These are phyloP conservation scores for Boletus sensibilis DNA, from an alignment of 768 basidiomycete species.

Conservation along the genomic window DNA sequence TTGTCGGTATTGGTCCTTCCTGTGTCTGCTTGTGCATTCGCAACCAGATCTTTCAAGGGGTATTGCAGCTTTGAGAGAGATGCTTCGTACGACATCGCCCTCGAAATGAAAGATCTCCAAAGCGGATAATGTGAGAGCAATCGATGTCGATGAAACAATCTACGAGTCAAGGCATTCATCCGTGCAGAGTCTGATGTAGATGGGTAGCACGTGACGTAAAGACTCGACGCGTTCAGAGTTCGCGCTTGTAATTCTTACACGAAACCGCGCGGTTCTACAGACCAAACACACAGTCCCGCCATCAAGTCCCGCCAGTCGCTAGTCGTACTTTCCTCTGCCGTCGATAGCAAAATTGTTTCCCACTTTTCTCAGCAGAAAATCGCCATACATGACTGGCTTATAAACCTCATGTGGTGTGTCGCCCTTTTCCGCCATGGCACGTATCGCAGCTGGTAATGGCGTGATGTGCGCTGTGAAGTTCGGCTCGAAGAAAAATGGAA, in stretches of 20 bases:
- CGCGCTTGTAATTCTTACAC: background rate
- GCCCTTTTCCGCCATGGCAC: conserved; percentile 27
- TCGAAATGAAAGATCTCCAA: conserved; percentile 16
- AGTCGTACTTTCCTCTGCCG: conserved; percentile 35
- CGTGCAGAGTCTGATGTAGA: background rate
- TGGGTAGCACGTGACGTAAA: conserved; percentile 30
- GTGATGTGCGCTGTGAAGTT: conserved; percentile 71
- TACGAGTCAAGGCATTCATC: conserved; percentile 20
- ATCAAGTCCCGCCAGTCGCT: background rate
- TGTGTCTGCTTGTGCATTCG: conserved; percentile 34
- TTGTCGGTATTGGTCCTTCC: conserved; percentile 63
- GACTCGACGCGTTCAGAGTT: background rate
- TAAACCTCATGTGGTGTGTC: conserved; percentile 34
- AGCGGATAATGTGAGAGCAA: conserved; percentile 7
- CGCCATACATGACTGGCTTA: conserved; percentile 66
- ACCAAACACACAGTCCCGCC: background rate
- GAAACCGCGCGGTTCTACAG: background rate
- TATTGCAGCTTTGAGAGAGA: conserved; percentile 46
- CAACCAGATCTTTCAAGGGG: conserved; percentile 58
- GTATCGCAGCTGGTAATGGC: conserved; percentile 61
- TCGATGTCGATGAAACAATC: conserved; percentile 27
- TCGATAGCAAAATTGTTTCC: conserved; percentile 62
- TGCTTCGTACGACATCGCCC: conserved; percentile 53
- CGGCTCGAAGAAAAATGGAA: conserved; percentile 95
- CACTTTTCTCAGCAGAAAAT: conserved; percentile 75